Evolutionary conservation across 306 rosid species (phyloP), one percentile per base, ranked within the genome.

Genomic region (Glycine soja): DNA sequence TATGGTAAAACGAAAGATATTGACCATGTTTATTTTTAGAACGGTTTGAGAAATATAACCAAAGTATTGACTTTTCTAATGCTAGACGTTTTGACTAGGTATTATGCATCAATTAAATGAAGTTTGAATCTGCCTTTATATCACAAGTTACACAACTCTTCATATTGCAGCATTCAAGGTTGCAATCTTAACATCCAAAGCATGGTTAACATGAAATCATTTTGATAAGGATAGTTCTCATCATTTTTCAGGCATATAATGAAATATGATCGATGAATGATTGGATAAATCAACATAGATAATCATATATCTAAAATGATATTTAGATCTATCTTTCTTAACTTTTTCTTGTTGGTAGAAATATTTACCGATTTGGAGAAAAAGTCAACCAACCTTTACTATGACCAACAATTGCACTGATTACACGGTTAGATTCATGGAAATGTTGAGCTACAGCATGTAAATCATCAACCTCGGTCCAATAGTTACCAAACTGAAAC

Each of bases 401-500:
- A 53, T 92, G 97, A 75, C 98, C 98, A 76, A 92, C 79, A 82
- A 89, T 86, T 74, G 84, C 90, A 72, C 86, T 85, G 19, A 91
- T 63, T 18, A 16, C 72, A 50, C 86, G 91, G 54, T 86, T 88
- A 76, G 86, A 83, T 50, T 79, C 83, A 50, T 45, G 54, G 85
- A 90, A 88, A 83, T 94, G 82, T 78, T 89, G 88, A 72, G 78
- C 80, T 40, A 92, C 89, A 59, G 88, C 50, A 50, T 53, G 89
- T 65, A 91, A 82, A 85, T 94, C 97, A 76, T 88, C 94, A 82
- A 85, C 91, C 84, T 92, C 96, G 24, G 68, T 68, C 84, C 70
- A 36, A 75, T 86, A 86, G 83, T 87, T 61, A 62, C 90, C 93
- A 85, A 6, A 85, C 85, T 85, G 79, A 83, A 92, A 89, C 10